phyloP scores from a whole-genome alignment of 129 eudicot species.

The Centrapalus pauciflorus region DNA sequence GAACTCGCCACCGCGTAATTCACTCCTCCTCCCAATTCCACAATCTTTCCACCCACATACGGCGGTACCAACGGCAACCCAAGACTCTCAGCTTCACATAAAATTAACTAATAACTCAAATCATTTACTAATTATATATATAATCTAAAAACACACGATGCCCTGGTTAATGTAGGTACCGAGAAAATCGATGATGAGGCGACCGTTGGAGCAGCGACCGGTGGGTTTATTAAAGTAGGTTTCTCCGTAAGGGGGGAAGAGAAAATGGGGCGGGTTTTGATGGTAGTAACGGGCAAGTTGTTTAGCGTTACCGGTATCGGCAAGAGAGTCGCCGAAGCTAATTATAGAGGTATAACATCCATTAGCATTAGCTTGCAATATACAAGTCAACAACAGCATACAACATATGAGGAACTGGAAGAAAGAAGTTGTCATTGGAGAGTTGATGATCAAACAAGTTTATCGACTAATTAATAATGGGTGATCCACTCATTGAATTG shows the following conservation, averaged over 20 bases:
- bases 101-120: not conserved
- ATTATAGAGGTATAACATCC: constrained; percentile 34
- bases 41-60: constrained; percentile 4
- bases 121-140: no score
- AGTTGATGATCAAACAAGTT: no score
- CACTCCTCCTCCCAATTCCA: not conserved
- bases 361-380: no score
- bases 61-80: constrained; percentile 26
- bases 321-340: constrained; percentile 52
- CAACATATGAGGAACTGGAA: no score
- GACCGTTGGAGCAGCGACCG: constrained; percentile 49
- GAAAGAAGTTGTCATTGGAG: no score
- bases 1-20: constrained; percentile 12
- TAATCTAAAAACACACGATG: no score
- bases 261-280: not conserved
- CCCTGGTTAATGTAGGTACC: no score
- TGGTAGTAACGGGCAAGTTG: not conserved
- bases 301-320: constrained; percentile 41
- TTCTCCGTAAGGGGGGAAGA: constrained; percentile 34
- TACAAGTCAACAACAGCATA: no score
- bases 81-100: constrained; percentile 18
- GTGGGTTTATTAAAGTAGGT: constrained; percentile 45
- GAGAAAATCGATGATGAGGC: constrained; percentile 44
- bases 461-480: no score
- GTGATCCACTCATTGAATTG: no score